Conservation (phyloP, 2,329 filamentous ascomycete genomes). For the Penicillium sp. region DNA sequence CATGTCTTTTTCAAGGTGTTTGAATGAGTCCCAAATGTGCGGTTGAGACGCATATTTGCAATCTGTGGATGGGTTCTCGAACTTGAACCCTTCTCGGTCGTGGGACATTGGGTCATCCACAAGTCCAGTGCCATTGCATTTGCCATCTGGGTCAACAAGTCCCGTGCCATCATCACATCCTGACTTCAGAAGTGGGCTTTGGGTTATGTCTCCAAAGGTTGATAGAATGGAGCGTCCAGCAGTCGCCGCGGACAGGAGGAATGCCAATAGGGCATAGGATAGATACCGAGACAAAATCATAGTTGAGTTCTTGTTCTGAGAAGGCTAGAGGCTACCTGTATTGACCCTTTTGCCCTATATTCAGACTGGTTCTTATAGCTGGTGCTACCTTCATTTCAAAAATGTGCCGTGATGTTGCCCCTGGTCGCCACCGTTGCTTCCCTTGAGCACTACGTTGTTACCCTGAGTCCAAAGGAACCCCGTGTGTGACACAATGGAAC, state of each 20-base stretch:
- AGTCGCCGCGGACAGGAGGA: not conserved
- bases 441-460: not conserved
- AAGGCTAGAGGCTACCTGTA: not conserved
- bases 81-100: constrained; percentile 28
- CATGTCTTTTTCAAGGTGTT: constrained; percentile 31
- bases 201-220: not conserved
- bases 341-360: not conserved
- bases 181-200: not conserved
- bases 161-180: constrained; percentile 22
- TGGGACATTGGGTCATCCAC: constrained; percentile 17
- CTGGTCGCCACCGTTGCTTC: not conserved
- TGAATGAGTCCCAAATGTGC: constrained; percentile 34
- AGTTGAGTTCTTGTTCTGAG: not conserved
- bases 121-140: constrained; percentile 28
- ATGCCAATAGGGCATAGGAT: not conserved
- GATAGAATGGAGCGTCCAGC: not conserved
- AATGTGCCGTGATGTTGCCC: not conserved
- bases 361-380: not conserved
- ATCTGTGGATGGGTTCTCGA: constrained; percentile 31
- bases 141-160: constrained; percentile 24
- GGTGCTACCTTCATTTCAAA: not conserved
- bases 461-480: not conserved
- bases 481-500: not conserved
- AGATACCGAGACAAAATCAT: constrained; percentile 2
- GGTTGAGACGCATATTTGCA: constrained; percentile 31